Evolutionary conservation across 2,329 filamentous ascomycete genomes (phyloP), one percentile per base, ranked within the genome.

Genomic region (Rhytidhysteron rufulum): DNA sequence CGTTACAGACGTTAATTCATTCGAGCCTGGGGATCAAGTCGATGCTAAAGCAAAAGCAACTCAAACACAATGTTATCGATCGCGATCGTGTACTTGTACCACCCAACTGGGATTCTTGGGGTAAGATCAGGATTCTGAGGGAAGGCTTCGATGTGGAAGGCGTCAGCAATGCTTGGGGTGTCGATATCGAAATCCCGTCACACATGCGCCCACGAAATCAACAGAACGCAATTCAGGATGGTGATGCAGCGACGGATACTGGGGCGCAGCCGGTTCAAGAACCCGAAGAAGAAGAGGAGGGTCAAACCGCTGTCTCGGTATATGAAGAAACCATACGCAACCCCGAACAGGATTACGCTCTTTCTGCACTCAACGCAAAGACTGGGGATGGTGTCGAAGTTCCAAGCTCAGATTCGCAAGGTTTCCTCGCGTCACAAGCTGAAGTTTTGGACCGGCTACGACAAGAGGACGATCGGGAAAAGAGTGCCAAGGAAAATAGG

Each of bases 41-140:
- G 17, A 76, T 93, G 16, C 72, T 94, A 15, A 80, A 65, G 45
- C 63, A 66, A 42, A 60, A 65, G 38, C 53, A 62, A 31, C 50
- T 69, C 9, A 58, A 65, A 38, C 61, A 90, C 62, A 95, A 95
- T 55, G 86, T 94, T 45, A 93, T 94, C 50, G 93, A 93, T 68
- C 79, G 91, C 44, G 90, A 95, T 65, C 94, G 94, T 73, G 90
- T 98, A 40, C 76, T 96, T 4, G 86, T 98, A 1, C 91, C 91
- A 2, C 86, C 90, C 13, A 96, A 96, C 63, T 98, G 93, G 93
- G 93, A 98, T 66, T 96, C 90, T 0, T 96, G 89, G 87, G 90
- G 89, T 44, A 98, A 97, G 68, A 96, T 98, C 44, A 79, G 91
- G 31, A 88, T 97, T 32, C 73, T 97, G 20, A 81, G 88, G 39